Percentiles rank a stretch among this genome's conserved stretches.
These are phyloP conservation scores for Crassisporium funariophilum DNA, from an alignment of 768 basidiomycete genomes.

Conservation along the genomic window DNA sequence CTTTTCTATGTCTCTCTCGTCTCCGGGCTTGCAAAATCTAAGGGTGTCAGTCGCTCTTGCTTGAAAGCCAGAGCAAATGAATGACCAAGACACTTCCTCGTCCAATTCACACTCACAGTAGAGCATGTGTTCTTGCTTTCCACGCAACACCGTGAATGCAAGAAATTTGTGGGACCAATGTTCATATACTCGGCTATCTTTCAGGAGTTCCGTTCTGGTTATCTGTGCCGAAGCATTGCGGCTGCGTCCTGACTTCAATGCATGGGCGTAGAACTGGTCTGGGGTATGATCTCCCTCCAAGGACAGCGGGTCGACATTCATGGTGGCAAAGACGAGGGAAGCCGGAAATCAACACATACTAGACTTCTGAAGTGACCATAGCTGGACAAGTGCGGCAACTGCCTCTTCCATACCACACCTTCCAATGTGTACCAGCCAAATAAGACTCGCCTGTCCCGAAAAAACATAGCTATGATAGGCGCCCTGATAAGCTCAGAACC, in stretches of 20 bases:
- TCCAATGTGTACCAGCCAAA: too few relatives aligned
- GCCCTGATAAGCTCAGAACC: too few relatives aligned
- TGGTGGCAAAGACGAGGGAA: too few relatives aligned
- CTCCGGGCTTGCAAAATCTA: not conserved
- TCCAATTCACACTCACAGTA: conserved; percentile 4
- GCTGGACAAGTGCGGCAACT: too few relatives aligned
- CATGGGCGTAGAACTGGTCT: not conserved
- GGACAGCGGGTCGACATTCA: too few relatives aligned
- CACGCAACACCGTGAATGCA: not conserved
- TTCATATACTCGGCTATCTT: not conserved
- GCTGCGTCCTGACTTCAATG: not conserved
- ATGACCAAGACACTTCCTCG: conserved; percentile 1
- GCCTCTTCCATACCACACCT: too few relatives aligned
- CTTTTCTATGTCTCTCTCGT: not conserved
- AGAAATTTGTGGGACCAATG: conserved; percentile 7
- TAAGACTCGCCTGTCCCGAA: too few relatives aligned
- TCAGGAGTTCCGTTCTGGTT: conserved; percentile 1
- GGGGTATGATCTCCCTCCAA: too few relatives aligned
- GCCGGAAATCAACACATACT: too few relatives aligned
- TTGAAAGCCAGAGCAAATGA: not conserved
- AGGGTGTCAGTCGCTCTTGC: not conserved
- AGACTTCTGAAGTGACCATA: too few relatives aligned
- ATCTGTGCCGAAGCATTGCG: not conserved
- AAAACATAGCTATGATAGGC: too few relatives aligned
- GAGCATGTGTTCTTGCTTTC: not conserved